Evolutionary conservation across 1,139 yeast genomes (phyloP), one percentile per base, ranked within the genome.

Genomic region (Zygoascus meyerae): DNA sequence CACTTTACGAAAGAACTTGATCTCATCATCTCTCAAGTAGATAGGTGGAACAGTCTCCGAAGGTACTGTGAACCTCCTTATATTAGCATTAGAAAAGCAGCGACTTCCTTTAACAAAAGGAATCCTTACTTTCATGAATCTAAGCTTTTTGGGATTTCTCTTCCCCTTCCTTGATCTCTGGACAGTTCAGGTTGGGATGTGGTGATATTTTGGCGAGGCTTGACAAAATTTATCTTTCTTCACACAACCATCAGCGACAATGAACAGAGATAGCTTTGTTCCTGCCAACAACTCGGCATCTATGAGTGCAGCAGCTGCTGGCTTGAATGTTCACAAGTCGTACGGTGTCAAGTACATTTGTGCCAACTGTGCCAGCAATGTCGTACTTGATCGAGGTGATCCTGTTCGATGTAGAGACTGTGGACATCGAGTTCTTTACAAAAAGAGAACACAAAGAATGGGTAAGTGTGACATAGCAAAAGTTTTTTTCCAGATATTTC

Each of bases 401-500:
- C 95, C 97, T 46, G 95, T 92, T 55, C 86, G 98, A 73, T 92
- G 98, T 73, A 90, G 90, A 70, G 95, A 90, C 61, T 92, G 98
- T 69, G 98, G 98, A 52, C 98, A 92, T 71, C 83, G 98, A 71
- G 97, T 92, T 54, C 74, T 92, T 56, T 87, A 92, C 73, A 92
- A 92, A 73, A 95, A 96, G 55, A 83, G 98, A 74, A 90, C 97
- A 42, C 85, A 90, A 74, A 80, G 97, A 72, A 87, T 90, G 95
- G 94, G 80, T 55, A 79, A 53, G 65, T 56, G 2, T 12, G 29
- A 18, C 32, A 9, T 28, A 9, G 10, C n/a, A 12, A n/a, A 18
- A 12, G n/a, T n/a, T 21, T 4, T 18, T n/a, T 15, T 32, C 9
- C 9, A 14, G 31, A 21, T 31, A 26, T 29, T 12, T 17, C 16